Evolutionary conservation across 148 eudicot genomes (phyloP).

Genomic region (Chenopodium berlandieri): DNA sequence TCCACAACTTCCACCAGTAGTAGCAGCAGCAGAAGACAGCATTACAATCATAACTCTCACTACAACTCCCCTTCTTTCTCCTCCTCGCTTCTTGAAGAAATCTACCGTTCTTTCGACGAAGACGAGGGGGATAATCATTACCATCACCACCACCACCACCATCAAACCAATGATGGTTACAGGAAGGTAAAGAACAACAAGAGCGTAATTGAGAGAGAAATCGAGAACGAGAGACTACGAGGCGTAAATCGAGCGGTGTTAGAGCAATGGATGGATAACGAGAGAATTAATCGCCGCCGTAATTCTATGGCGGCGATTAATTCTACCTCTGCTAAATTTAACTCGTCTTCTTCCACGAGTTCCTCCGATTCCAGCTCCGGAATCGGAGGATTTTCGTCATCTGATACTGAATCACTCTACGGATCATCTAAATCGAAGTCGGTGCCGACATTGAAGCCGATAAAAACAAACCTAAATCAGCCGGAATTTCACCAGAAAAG

Average conservation of each 20-base stretch:
- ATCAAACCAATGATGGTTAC: neutral
- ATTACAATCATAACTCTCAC: constrained; percentile 3
- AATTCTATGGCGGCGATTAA: constrained; percentile 2
- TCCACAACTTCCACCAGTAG: neutral
- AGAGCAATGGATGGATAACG: constrained; percentile 49
- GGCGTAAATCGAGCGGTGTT: constrained; percentile 32
- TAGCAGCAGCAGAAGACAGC: neutral
- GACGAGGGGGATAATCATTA: neutral
- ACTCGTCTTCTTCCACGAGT: constrained; percentile 29
- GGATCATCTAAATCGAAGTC: constrained; percentile 14
- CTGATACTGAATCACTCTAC: constrained; percentile 30
- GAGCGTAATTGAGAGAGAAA: constrained; percentile 10
- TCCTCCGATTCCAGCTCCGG: constrained; percentile 37
- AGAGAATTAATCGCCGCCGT: constrained; percentile 1
- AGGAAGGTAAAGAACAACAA: constrained; percentile 26
- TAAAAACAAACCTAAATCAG: constrained; percentile 10
- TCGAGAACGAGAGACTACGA: constrained; percentile 22
- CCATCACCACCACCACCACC: neutral
- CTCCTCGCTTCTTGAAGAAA: constrained; percentile 72
- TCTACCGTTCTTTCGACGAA: constrained; percentile 80
- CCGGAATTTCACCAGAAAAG: constrained; percentile 36
- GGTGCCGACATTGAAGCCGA: constrained; percentile 23
- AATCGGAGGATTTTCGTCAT: constrained; percentile 29
- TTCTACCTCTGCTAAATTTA: constrained; percentile 3
- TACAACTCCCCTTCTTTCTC: constrained; percentile 62